Evolutionary conservation across 169 alveolate genomes (phyloP).

Genomic region (Plasmodium cynomolgi): DNA sequence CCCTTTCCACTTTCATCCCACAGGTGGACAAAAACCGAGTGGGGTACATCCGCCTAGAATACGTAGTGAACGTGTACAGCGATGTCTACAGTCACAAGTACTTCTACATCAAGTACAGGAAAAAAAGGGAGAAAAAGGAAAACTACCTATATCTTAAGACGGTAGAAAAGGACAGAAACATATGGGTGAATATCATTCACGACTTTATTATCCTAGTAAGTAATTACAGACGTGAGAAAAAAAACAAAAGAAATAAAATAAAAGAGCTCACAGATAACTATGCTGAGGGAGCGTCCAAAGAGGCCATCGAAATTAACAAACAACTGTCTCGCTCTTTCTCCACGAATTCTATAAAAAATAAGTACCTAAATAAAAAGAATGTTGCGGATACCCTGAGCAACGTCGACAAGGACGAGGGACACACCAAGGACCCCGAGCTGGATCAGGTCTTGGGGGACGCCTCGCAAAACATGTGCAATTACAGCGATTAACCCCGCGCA

Average conservation of each 20-base stretch:
- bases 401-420: conserved; percentile 26
- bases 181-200: conserved; percentile 61
- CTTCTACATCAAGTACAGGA: conserved; percentile 46
- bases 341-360: conserved; percentile 58
- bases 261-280: conserved; percentile 15
- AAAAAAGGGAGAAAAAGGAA: conserved; percentile 57
- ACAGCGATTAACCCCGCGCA: conserved; percentile 19
- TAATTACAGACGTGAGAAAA: conserved; percentile 49
- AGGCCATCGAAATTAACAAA: conserved; percentile 34
- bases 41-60: conserved; percentile 46
- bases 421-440: background rate
- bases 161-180: conserved; percentile 45
- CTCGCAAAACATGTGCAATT: conserved; percentile 41
- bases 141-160: conserved; percentile 56
- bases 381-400: conserved; percentile 28
- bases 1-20: background rate
- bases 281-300: conserved; percentile 18
- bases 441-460: conserved; percentile 1
- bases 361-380: conserved; percentile 43
- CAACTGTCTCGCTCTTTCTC: conserved; percentile 45
- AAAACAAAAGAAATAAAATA: conserved; percentile 41
- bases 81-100: conserved; percentile 59
- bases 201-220: conserved; percentile 45
- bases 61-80: conserved; percentile 40
- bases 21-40: conserved; percentile 62